Evolutionary conservation across 306 rosid species (phyloP), one percentile per base, ranked within the genome.

Genomic region (Prunus dulcis): DNA sequence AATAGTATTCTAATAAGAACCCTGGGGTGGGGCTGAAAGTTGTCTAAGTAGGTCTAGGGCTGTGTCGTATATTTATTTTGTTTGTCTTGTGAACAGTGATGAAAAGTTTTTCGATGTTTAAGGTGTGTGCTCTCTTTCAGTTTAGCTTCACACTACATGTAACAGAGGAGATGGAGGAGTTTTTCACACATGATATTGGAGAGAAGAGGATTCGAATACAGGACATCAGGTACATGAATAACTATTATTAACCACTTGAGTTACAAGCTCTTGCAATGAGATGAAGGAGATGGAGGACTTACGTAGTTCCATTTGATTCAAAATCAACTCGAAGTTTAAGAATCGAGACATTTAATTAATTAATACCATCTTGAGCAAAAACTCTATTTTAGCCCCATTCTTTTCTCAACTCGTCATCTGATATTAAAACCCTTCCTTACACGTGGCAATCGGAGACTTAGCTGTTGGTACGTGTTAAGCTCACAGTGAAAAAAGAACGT

Each of bases 11-110:
- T 27, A 62, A 25, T 1, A 27, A n/a, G 51, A 41, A 43, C 41
- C 23, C 28, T 73, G 66, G 25, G 57, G 28, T 22, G 66, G 25
- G 57, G 28, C 19, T 38, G 64, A 67, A 57, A 41, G n/a, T 17
- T 58, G 60, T 74, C 72, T 67, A 69, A 80, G 75, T 75, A 75
- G 76, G 71, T 43, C 32, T 30, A 3, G 32, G 32, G 32, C 19
- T 7, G 8, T 12, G 6, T 66, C 32, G 67, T 55, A 18, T 41
- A 22, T 27, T 14, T 68, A 57, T 58, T 28, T 23, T 61, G 64
- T 57, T 76, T 77, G 23, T 27, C 69, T 55, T 68, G 74, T 27
- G 30, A 28, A 61, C 28, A 46, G 82, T 80, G 87, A 53, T 22
- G 18, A 70, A 57, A 23, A 3, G 5, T 5, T 32, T 32, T 32